These are phyloP conservation scores for Solanum paucissectum DNA, from an alignment of 257 asterid genomes.

Conservation along the genomic window DNA sequence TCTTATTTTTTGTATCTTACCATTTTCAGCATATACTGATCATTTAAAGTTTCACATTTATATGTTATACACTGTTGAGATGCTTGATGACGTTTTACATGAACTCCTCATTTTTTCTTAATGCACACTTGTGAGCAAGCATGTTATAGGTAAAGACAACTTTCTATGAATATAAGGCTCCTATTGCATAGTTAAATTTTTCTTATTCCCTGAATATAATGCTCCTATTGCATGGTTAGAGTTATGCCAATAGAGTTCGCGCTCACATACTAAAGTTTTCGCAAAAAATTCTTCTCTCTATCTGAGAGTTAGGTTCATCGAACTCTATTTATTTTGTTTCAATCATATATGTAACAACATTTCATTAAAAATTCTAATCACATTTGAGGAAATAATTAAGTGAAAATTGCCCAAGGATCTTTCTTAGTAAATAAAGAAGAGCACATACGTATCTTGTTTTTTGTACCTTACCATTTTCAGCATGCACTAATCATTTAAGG, in stretches of 20 bases:
- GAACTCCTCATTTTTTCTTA: neutral
- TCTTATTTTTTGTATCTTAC: too few species aligned
- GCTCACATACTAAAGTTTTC: neutral
- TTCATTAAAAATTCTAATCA: neutral
- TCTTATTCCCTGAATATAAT: too few species aligned
- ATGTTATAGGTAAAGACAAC: neutral
- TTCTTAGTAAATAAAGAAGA: neutral
- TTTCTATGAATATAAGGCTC: neutral
- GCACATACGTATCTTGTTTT: neutral
- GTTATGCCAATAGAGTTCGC: too few species aligned
- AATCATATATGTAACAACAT: neutral
- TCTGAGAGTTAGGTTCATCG: neutral
- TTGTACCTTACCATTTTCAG: neutral
- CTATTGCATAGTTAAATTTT: too few species aligned
- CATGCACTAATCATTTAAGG: neutral
- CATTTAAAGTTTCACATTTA: too few species aligned
- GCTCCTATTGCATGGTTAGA: too few species aligned
- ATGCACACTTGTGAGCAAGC: neutral
- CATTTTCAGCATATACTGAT: too few species aligned
- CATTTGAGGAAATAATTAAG: neutral
- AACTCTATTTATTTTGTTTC: neutral
- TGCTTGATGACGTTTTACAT: neutral
- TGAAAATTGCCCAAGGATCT: neutral
- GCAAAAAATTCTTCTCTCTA: neutral
- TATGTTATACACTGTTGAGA: neutral